phyloP scores from a whole-genome alignment of 169 alveolate species.

The Eimeria tenella region DNA sequence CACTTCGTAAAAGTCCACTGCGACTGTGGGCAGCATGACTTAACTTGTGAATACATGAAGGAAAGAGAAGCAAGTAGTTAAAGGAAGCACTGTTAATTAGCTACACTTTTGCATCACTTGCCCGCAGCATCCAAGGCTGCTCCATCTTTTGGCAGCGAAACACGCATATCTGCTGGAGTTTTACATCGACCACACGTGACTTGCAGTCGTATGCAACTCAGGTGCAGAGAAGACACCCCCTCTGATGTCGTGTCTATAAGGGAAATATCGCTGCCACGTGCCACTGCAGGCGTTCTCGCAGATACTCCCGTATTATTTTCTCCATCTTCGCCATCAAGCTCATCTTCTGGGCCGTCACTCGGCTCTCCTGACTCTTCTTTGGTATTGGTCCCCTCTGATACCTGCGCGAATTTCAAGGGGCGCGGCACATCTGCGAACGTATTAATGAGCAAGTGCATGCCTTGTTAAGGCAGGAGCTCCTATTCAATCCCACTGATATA shows the following conservation, averaged over 20 bases:
- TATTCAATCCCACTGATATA: no score
- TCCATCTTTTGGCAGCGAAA: constrained; percentile 64
- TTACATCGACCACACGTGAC: constrained; percentile 75
- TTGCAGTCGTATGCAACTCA: constrained; percentile 59
- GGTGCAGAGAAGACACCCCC: constrained; percentile 63
- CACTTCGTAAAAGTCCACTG: no score
- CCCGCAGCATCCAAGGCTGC: constrained; percentile 73
- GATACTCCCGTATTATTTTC: constrained; percentile 6
- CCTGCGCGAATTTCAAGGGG: neutral
- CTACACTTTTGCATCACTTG: neutral
- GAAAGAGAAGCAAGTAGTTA: no score
- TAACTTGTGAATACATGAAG: no score
- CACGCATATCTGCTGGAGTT: constrained; percentile 47
- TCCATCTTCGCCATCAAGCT: neutral
- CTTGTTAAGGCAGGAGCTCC: no score
- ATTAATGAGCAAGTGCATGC: no score
- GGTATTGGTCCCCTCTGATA: neutral
- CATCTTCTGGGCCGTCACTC: constrained; percentile 16
- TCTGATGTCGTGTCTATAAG: constrained; percentile 34
- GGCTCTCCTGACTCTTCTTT: neutral
- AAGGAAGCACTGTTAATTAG: no score
- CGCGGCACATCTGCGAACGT: no score
- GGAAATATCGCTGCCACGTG: constrained; percentile 48
- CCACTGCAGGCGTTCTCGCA: neutral
- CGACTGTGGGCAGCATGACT: no score